These are phyloP conservation scores for Wickerhamomyces ciferrii DNA, from an alignment of 805 yeast genomes.

Conservation along the genomic window DNA sequence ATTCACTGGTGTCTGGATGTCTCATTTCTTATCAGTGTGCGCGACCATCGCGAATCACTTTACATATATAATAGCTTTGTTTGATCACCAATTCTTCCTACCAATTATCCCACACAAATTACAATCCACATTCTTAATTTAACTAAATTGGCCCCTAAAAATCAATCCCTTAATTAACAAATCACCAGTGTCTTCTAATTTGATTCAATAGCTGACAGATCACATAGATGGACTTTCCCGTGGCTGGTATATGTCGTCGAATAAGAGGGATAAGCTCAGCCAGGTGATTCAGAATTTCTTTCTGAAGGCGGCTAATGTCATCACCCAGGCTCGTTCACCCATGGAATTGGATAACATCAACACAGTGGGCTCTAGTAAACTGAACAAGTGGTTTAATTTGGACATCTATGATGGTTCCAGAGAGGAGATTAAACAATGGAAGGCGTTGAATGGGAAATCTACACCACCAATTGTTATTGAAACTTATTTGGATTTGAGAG, in stretches of 20 bases:
- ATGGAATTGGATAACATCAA: constrained; percentile 8
- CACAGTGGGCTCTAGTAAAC: constrained; percentile 16
- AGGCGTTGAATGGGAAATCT: constrained; percentile 22
- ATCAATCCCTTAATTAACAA: neutral
- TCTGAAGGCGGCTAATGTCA: constrained; percentile 52
- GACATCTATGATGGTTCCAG: constrained; percentile 35
- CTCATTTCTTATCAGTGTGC: neutral
- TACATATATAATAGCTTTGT: neutral
- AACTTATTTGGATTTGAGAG: constrained; percentile 66
- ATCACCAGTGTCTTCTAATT: neutral
- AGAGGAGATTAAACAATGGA: constrained; percentile 67
- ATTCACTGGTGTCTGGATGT: neutral
- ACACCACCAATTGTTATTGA: constrained; percentile 85
- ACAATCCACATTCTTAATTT: neutral
- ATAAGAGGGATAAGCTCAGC: constrained; percentile 17
- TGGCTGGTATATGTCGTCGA: constrained; percentile 4
- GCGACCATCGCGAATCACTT: neutral
- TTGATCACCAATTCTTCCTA: neutral
- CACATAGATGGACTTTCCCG: neutral
- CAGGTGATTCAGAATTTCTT: constrained; percentile 47
- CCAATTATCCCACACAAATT: neutral
- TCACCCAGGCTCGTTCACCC: constrained; percentile 38
- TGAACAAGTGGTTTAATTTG: constrained; percentile 62
- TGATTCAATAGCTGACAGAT: no score
- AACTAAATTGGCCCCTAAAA: neutral